These are phyloP conservation scores for Trypanosoma cruzi DNA, from an alignment of 208 protist genomes.

Conservation along the genomic window DNA sequence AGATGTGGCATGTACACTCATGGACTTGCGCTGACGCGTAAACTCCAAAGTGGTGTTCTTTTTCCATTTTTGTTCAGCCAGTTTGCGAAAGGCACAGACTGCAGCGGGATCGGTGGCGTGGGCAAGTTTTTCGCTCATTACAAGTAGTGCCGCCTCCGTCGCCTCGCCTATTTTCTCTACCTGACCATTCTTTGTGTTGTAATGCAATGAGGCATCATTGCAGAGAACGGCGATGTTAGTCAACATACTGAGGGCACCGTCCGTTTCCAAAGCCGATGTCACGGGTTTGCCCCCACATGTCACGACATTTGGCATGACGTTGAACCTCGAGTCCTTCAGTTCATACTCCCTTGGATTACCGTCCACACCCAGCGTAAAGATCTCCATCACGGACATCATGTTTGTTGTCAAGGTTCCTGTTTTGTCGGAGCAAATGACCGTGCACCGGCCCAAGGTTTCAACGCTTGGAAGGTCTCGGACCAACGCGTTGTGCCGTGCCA, in stretches of 20 bases:
- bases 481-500: slow-evolving; percentile 96
- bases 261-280: slow-evolving; percentile 27
- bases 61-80: slow-evolving; percentile 40
- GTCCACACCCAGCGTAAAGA: slow-evolving; percentile 42
- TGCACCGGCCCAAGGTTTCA: slow-evolving; percentile 97
- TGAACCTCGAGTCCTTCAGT: slow-evolving; percentile 57
- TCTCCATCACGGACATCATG: slow-evolving; percentile 94
- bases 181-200: slow-evolving; percentile 28
- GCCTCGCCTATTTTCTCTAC: slow-evolving; percentile 87
- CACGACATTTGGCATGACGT: slow-evolving; percentile 43
- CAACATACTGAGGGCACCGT: slow-evolving; percentile 65
- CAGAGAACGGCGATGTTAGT: slow-evolving; percentile 65
- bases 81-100: slow-evolving; percentile 34
- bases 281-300: slow-evolving; percentile 6
- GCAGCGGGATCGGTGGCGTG: slow-evolving; percentile 8
- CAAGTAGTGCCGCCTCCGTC: slow-evolving; percentile 91
- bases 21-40: slow-evolving; percentile 94
- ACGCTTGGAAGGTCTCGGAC: slow-evolving; percentile 96
- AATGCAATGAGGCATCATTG: slow-evolving; percentile 78
- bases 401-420: slow-evolving; percentile 99
- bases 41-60: slow-evolving; percentile 94
- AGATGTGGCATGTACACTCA: slow-evolving; percentile 89
- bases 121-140: slow-evolving; percentile 93
- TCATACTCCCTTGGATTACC: slow-evolving; percentile 34
- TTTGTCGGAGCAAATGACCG: slow-evolving; percentile 99